Evolutionary conservation across 2,329 filamentous ascomycete genomes (phyloP).

Genomic region (Exophiala viscosa): DNA sequence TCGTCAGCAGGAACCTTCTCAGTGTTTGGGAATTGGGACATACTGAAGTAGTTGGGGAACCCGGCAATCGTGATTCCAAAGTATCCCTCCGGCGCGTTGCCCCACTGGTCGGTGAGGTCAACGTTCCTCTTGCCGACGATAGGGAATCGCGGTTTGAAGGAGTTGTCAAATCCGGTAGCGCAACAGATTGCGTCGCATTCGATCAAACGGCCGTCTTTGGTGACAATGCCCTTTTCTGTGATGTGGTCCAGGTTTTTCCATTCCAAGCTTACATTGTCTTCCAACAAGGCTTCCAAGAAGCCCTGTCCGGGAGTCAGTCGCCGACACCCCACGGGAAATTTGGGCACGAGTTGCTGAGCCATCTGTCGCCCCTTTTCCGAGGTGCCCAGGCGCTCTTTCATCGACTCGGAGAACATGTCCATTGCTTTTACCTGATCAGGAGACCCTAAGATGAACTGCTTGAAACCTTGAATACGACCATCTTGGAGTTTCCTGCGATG

Average conservation of each 20-base stretch:
- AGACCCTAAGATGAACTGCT: no score
- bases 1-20: no score
- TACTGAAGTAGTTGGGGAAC: constrained; percentile 23
- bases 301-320: constrained; percentile 41
- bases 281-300: constrained; percentile 40
- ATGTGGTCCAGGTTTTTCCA: neutral
- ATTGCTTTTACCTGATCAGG: no score
- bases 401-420: no score
- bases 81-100: constrained; percentile 26
- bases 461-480: no score
- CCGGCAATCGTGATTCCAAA: constrained; percentile 24
- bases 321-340: constrained; percentile 41
- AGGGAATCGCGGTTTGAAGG: constrained; percentile 41
- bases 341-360: no score
- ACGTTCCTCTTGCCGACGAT: constrained; percentile 35
- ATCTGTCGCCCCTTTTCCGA: constrained; percentile 44
- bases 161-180: constrained; percentile 41
- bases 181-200: constrained; percentile 32
- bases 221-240: neutral
- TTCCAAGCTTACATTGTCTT: constrained; percentile 25
- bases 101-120: constrained; percentile 44
- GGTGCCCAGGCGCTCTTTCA: constrained; percentile 34
- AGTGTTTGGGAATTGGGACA: no score
- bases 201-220: neutral
- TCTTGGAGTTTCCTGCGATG: no score